Base-by-base conservation (phyloP, 2,329 filamentous ascomycete genomes). In the Xylogone sp. region DNA sequence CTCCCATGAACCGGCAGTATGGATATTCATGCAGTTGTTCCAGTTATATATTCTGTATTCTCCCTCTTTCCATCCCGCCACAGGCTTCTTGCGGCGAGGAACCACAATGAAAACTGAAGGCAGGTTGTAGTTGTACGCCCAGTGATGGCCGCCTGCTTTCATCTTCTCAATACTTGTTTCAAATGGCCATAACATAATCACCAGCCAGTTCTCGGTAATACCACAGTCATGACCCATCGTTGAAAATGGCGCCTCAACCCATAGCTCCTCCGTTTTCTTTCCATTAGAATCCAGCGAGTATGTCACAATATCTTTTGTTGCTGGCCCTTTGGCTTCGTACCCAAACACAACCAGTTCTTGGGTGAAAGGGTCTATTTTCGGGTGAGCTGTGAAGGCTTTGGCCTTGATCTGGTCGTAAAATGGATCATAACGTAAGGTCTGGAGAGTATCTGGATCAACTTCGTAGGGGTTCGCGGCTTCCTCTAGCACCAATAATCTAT, bases 71-170 rank as follows among this genome's bases (percentile, higher is more conserved):
- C n/a, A n/a, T n/a, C n/a, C n/a, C n/a, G n/a, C 49, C 19, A 77
- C 75, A 0, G 72, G 69, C 56, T 75, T 78, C 0, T 71, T 77
- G 2, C 73, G 63, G 7, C 78, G 68, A 2, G 77, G 77, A 2
- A 81, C 76, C 13, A 81, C 67, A 0, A 75, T 78, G 55, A 81
- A 81, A 65, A 73, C 75, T 59, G 80, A 77, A 57, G 81, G 76
- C 60, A 81, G 77, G 2, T 77, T 65, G 0, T 76, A 74, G 50
- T 78, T 75, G 75, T 75, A 77, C 0, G 75, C 74, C 62, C 74
- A 78, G 61, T 78, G 76, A 55, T 77, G 75, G 1, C 71, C 74
- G 0, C 75, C 75, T 2, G 58, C 63, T 62, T 71, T 71, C 58
- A 78, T 62, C 9, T 73, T 64, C 44, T 72, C 72, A 7, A 71